These are phyloP conservation scores for Nicotiana obtusifolia DNA, from an alignment of 257 asterid genomes.

Conservation along the genomic window DNA sequence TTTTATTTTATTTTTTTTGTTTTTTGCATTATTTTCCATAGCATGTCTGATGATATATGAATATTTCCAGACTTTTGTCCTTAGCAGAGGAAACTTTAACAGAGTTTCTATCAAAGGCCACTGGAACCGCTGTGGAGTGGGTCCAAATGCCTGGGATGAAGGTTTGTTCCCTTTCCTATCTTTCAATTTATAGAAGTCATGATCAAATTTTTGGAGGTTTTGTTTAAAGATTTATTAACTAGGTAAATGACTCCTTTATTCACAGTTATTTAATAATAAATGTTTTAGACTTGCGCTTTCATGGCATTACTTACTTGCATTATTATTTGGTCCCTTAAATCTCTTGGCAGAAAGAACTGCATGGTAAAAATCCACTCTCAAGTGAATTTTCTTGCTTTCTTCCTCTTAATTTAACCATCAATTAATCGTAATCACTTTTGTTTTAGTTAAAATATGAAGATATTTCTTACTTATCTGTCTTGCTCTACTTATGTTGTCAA, in stretches of 20 bases:
- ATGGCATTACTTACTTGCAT: neutral
- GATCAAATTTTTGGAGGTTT: neutral
- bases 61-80: constrained; percentile 71
- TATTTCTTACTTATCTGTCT: neutral
- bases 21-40: neutral
- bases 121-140: constrained; percentile 99
- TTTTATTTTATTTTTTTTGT: too few relatives aligned
- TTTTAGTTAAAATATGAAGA: neutral
- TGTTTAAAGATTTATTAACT: neutral
- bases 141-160: constrained; percentile 99
- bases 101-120: constrained; percentile 99
- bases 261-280: neutral
- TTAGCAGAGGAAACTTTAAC: constrained; percentile 99
- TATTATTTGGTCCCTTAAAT: neutral
- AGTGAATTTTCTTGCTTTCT: neutral
- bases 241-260: neutral
- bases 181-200: neutral
- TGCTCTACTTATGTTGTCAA: neutral
- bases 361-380: neutral
- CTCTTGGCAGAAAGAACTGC: neutral
- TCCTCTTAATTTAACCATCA: neutral
- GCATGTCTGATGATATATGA: constrained; percentile 17
- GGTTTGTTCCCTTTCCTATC: constrained; percentile 29
- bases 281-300: neutral
- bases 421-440: neutral